Conservation (phyloP, 257 asterid species). For the Petrea volubilis region DNA sequence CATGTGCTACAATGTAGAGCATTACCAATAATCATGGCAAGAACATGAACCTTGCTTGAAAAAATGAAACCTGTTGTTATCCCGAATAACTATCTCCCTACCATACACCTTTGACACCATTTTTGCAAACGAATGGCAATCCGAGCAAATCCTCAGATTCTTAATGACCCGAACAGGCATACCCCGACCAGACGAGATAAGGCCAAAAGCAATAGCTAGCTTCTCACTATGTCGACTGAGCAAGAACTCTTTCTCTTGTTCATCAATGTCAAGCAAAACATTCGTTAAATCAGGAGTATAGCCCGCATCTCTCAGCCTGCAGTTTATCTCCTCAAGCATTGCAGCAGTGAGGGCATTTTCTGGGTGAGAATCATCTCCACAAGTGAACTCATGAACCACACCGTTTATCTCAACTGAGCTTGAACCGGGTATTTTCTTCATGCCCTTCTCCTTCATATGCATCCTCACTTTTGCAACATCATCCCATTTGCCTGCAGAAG, state of each 20-base stretch:
- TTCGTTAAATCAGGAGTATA: slow-evolving; percentile 46
- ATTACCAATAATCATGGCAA: slow-evolving; percentile 60
- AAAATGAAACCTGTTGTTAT: slow-evolving; percentile 57
- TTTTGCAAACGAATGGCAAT: slow-evolving; percentile 57
- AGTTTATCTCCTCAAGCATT: slow-evolving; percentile 54
- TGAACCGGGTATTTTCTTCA: slow-evolving; percentile 53
- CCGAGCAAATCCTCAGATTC: slow-evolving; percentile 61
- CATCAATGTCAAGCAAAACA: slow-evolving; percentile 47
- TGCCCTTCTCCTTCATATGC: slow-evolving; percentile 51
- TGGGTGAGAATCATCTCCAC: slow-evolving; percentile 39
- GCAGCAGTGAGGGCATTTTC: slow-evolving; percentile 20
- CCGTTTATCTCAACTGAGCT: slow-evolving; percentile 57
- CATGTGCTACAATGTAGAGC: too few relatives aligned
- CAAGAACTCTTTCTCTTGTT: slow-evolving; percentile 49
- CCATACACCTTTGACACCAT: slow-evolving; percentile 44
- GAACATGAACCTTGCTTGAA: slow-evolving; percentile 53
- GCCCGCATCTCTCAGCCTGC: slow-evolving; percentile 43
- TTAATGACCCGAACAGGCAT: slow-evolving; percentile 43
- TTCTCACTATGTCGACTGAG: slow-evolving; percentile 58
- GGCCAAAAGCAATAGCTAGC: slow-evolving; percentile 56
- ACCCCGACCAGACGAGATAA: slow-evolving; percentile 37
- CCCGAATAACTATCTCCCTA: slow-evolving; percentile 43
- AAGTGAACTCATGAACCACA: slow-evolving; percentile 50
- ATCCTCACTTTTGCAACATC: slow-evolving; percentile 53
- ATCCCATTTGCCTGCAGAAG: slow-evolving; percentile 51